phyloP scores from a whole-genome alignment of 805 yeast species.

The Candida tibetensis region DNA sequence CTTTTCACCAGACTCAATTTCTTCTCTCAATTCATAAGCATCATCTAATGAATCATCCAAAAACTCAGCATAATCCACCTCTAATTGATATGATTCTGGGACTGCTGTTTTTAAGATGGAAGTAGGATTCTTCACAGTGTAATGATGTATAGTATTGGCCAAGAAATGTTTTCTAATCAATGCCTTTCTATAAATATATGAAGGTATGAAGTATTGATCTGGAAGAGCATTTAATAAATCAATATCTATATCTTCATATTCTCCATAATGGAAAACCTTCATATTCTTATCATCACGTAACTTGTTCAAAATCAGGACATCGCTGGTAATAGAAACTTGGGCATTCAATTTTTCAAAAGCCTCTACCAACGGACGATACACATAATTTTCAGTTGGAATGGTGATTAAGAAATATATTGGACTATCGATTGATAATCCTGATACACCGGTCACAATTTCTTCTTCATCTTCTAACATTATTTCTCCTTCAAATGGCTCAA shows the following conservation, averaged over 20 bases:
- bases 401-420: conserved; percentile 30
- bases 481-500: conserved; percentile 55
- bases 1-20: conserved; percentile 54
- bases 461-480: conserved; percentile 37
- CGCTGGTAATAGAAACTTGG: conserved; percentile 20
- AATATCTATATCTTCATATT: conserved; percentile 83
- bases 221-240: conserved; percentile 52
- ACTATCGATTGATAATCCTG: background rate
- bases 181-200: conserved; percentile 87
- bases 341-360: conserved; percentile 30
- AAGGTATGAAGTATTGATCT: conserved; percentile 59
- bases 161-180: conserved; percentile 86
- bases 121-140: conserved; percentile 68
- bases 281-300: conserved; percentile 12
- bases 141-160: conserved; percentile 78
- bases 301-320: conserved; percentile 16
- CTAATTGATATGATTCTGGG: conserved; percentile 76
- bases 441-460: conserved; percentile 1
- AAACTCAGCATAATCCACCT: conserved; percentile 94
- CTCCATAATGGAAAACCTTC: conserved; percentile 74
- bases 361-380: conserved; percentile 39
- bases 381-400: conserved; percentile 37
- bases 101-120: conserved; percentile 58
- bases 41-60: conserved; percentile 93
- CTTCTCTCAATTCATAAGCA: conserved; percentile 81